Percentiles rank a stretch among this genome's conserved stretches.
These are phyloP conservation scores for Ceriops decandra DNA, from an alignment of 345 rosid genomes.

Conservation along the genomic window DNA sequence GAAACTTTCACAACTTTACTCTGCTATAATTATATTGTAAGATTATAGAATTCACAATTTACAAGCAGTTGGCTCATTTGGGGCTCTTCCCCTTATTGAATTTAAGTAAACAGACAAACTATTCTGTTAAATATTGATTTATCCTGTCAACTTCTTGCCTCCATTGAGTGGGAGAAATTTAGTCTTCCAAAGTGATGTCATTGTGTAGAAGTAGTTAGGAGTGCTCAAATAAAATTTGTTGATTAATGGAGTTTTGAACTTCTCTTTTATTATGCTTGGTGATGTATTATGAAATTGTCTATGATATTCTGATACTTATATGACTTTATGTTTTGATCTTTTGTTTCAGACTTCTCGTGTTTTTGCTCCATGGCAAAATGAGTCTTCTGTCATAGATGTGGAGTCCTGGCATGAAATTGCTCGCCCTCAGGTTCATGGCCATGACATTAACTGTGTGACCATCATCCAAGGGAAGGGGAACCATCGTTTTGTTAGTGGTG, in stretches of 20 bases:
- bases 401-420: slow-evolving; percentile 87
- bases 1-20: too few species aligned
- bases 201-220: too few species aligned
- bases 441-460: slow-evolving; percentile 77
- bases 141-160: not conserved
- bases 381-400: slow-evolving; percentile 26
- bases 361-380: slow-evolving; percentile 76
- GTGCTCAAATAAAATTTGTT: not conserved
- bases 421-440: slow-evolving; percentile 97
- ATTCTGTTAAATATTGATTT: not conserved
- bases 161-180: not conserved
- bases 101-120: not conserved
- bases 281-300: too few species aligned
- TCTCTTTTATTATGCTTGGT: not conserved
- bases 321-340: slow-evolving; percentile 4
- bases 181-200: not conserved
- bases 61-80: not conserved
- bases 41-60: not conserved
- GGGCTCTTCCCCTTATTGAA: not conserved
- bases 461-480: slow-evolving; percentile 80
- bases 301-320: not conserved
- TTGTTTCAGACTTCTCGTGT: slow-evolving; percentile 65
- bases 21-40: too few species aligned
- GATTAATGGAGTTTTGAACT: not conserved
- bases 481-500: slow-evolving; percentile 91